A percentile compares a stretch with the other conserved stretches of the same genome.
phyloP scores from a whole-genome alignment of 1,284 basidiomycete species.

The Malassezia dermatis region DNA sequence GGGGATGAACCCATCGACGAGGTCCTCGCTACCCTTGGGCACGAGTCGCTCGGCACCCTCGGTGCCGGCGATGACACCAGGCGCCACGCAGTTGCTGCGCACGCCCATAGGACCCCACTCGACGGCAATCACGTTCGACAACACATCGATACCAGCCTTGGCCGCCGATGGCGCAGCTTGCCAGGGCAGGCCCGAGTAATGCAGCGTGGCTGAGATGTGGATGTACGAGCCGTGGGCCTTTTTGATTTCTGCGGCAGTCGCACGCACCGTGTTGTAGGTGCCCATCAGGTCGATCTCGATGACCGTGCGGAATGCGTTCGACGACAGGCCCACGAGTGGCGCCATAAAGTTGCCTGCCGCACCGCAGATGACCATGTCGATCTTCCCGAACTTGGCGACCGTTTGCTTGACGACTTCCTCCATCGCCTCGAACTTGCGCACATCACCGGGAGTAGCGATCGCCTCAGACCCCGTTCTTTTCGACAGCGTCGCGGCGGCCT shows the following conservation, averaged over 20 bases:
- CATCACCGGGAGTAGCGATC: slow-evolving; percentile 68
- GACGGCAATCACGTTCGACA: slow-evolving; percentile 71
- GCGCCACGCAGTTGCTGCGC: slow-evolving; percentile 80
- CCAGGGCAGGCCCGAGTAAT: slow-evolving; percentile 76
- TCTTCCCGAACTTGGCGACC: slow-evolving; percentile 67
- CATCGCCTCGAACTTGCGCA: slow-evolving; percentile 65
- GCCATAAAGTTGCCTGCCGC: slow-evolving; percentile 48
- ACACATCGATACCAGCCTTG: slow-evolving; percentile 84
- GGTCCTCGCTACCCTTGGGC: slow-evolving; percentile 49
- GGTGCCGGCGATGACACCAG: slow-evolving; percentile 71
- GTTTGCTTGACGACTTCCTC: slow-evolving; percentile 65
- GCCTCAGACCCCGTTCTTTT: slow-evolving; percentile 60
- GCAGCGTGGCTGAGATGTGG: slow-evolving; percentile 80
- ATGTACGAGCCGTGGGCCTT: slow-evolving; percentile 63
- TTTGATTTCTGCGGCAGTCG: slow-evolving; percentile 34
- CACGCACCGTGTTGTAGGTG: slow-evolving; percentile 73
- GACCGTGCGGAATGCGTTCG: slow-evolving; percentile 66
- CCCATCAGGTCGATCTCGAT: slow-evolving; percentile 87
- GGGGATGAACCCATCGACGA: slow-evolving; percentile 28
- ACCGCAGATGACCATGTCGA: slow-evolving; percentile 93
- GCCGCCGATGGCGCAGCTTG: slow-evolving; percentile 89
- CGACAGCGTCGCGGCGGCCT: slow-evolving; percentile 64
- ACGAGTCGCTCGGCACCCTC: slow-evolving; percentile 70
- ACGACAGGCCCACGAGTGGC: slow-evolving; percentile 38
- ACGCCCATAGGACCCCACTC: slow-evolving; percentile 92